Conservation (phyloP, 2,329 filamentous ascomycete species). For the Sporothrix inflata region DNA sequence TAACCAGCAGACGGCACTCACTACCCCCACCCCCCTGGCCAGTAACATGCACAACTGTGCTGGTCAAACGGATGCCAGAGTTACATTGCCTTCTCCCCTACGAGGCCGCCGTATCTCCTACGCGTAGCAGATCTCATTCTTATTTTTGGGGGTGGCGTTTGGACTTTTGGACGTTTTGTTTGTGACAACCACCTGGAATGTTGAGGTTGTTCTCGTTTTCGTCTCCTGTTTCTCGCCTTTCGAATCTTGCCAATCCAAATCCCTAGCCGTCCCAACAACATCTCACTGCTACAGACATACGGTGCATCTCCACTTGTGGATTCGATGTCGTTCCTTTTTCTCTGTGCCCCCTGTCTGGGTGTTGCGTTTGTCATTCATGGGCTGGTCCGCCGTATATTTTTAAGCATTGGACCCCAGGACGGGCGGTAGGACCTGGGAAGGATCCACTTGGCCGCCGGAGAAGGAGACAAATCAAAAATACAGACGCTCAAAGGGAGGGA, state of each 20-base stretch:
- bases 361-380: conserved; percentile 2
- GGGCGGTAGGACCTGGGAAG: no score
- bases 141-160: neutral
- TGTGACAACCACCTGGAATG: neutral
- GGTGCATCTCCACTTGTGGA: conserved; percentile 2
- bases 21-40: neutral
- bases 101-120: neutral
- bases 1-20: neutral
- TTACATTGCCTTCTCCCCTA: neutral
- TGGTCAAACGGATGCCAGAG: neutral
- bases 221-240: neutral
- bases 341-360: neutral
- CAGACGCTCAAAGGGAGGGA: no score
- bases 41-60: neutral
- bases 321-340: conserved; percentile 1
- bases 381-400: conserved; percentile 5
- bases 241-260: neutral
- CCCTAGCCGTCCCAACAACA: neutral
- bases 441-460: conserved; percentile 2
- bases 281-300: neutral
- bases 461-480: neutral
- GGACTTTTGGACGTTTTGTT: neutral
- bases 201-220: neutral
- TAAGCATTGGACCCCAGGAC: neutral
- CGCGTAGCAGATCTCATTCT: neutral